Evolutionary conservation across 208 protist genomes (phyloP).

Genomic region (Acanthamoeba royreba): DNA sequence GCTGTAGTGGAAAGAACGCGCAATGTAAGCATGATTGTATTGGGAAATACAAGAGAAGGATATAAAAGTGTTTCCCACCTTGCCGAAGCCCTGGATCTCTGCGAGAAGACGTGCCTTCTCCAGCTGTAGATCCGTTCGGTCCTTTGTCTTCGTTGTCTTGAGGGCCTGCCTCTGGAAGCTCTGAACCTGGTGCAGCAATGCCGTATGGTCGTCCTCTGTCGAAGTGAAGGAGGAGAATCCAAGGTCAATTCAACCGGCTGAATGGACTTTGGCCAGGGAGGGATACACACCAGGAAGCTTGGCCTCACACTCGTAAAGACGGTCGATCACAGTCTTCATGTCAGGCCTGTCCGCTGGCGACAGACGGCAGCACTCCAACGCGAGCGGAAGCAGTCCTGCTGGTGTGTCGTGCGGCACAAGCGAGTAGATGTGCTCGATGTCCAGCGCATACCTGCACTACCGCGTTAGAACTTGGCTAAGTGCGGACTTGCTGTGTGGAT

Average conservation of each 20-base stretch:
- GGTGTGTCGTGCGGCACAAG: not conserved
- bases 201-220: not conserved
- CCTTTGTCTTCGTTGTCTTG: conserved; percentile 1
- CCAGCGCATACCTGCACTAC: not conserved
- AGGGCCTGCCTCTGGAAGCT: not conserved
- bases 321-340: not conserved
- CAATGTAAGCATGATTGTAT: not conserved
- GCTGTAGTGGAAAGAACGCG: not conserved
- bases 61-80: not conserved
- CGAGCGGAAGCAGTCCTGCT: not conserved
- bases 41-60: not conserved
- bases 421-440: conserved; percentile 20
- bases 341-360: not conserved
- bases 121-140: not conserved
- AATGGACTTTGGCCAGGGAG: not conserved
- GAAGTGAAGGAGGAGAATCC: not conserved
- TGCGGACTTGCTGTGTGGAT: too few relatives aligned
- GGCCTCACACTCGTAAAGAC: not conserved
- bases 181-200: not conserved
- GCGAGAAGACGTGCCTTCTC: not conserved
- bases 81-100: not conserved
- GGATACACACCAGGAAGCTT: not conserved
- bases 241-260: not conserved
- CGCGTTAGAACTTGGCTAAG: too few relatives aligned
- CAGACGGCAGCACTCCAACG: not conserved